These are phyloP conservation scores for Cutaneotrichosporon dermatis DNA, from an alignment of 1,284 basidiomycete genomes.

Conservation along the genomic window DNA sequence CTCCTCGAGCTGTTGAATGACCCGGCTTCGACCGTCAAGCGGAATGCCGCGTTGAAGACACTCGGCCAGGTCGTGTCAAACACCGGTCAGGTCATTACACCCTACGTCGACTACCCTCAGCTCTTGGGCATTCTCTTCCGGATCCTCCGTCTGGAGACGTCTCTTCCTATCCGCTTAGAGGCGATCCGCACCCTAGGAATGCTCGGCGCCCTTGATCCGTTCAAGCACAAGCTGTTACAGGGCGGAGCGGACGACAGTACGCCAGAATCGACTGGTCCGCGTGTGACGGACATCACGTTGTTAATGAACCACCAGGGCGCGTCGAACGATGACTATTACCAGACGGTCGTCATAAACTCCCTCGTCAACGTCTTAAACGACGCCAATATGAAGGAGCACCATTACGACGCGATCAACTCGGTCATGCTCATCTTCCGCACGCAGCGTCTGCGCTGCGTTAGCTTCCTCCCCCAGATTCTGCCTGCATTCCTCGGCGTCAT, in stretches of 20 bases:
- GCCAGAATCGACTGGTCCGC: slow-evolving; percentile 50
- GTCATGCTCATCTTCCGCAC: slow-evolving; percentile 99
- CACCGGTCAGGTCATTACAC: slow-evolving; percentile 89
- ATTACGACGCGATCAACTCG: slow-evolving; percentile 93
- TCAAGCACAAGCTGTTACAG: slow-evolving; percentile 82
- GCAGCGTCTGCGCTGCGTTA: slow-evolving; percentile 92
- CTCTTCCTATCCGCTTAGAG: slow-evolving; percentile 73
- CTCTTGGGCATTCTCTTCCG: slow-evolving; percentile 81
- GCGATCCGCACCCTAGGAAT: slow-evolving; percentile 91
- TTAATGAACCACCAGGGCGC: slow-evolving; percentile 56
- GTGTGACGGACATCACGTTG: slow-evolving; percentile 56
- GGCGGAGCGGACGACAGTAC: slow-evolving; percentile 67
- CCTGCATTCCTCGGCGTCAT: slow-evolving; percentile 92
- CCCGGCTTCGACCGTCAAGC: slow-evolving; percentile 66
- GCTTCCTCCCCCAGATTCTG: slow-evolving; percentile 93
- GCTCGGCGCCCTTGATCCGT: slow-evolving; percentile 95
- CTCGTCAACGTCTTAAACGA: slow-evolving; percentile 86
- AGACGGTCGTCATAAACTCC: slow-evolving; percentile 89
- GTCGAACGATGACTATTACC: slow-evolving; percentile 91
- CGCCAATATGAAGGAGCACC: slow-evolving; percentile 74
- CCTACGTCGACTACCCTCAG: slow-evolving; percentile 85
- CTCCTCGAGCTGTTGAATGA: slow-evolving; percentile 85
- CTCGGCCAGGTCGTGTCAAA: slow-evolving; percentile 94
- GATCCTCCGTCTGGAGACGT: slow-evolving; percentile 79
- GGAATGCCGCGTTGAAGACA: slow-evolving; percentile 90